A percentile compares a stretch with the other conserved stretches of the same genome.
phyloP scores from a whole-genome alignment of 2,329 filamentous ascomycete species.

The Aspergillus sergii region DNA sequence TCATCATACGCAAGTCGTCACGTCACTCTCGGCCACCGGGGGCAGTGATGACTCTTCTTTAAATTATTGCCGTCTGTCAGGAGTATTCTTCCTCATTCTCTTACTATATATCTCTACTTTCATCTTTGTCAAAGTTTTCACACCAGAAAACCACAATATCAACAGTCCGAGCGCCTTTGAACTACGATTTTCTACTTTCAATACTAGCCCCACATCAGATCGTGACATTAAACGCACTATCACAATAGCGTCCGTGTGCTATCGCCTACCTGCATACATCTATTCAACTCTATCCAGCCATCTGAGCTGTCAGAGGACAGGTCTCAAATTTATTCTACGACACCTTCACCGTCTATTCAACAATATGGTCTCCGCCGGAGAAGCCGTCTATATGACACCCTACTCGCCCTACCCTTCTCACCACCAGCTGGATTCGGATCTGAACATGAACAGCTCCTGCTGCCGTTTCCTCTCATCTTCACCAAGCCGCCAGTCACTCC shows the following conservation, averaged over 20 bases:
- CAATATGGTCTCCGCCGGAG: conserved; percentile 20
- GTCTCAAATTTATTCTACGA: background rate
- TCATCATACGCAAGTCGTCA: conserved; percentile 35
- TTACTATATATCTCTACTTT: background rate
- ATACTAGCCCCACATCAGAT: conserved; percentile 15
- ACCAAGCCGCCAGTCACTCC: conserved; percentile 21
- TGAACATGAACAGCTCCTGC: conserved; percentile 31
- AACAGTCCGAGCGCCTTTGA: background rate
- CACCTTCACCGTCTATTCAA: conserved; percentile 9
- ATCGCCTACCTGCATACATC: conserved; percentile 21
- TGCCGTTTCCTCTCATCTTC: conserved; percentile 30
- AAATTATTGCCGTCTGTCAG: background rate
- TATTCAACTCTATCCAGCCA: conserved; percentile 11
- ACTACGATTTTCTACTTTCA: conserved; percentile 8
- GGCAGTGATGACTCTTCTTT: background rate
- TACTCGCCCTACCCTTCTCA: conserved; percentile 18
- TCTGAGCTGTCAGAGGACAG: background rate
- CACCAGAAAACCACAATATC: conserved; percentile 3
- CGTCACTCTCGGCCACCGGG: conserved; percentile 21
- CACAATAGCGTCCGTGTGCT: conserved; percentile 20
- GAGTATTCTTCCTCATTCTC: background rate
- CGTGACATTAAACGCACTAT: conserved; percentile 15
- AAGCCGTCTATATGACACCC: conserved; percentile 26
- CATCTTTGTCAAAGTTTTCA: background rate
- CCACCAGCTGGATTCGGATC: conserved; percentile 26